phyloP scores from a whole-genome alignment of 495 filamentous ascomycete genomes.

The Hyaloscypha variabilis region DNA sequence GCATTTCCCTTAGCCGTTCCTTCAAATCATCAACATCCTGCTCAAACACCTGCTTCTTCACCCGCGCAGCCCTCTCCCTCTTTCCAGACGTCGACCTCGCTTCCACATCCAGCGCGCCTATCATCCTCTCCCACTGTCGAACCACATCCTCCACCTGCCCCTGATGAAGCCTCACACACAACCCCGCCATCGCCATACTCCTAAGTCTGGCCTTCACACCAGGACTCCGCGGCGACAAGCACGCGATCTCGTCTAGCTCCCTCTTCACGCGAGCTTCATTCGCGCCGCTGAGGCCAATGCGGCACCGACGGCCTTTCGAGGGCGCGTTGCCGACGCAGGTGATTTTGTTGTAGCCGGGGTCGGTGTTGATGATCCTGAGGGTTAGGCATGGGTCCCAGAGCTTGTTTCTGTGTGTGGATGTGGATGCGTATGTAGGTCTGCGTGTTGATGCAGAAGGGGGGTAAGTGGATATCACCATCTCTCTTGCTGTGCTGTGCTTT shows the following conservation, averaged over 20 bases:
- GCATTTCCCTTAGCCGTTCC: slow-evolving; percentile 5
- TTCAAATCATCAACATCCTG: neutral
- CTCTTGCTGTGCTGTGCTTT: slow-evolving; percentile 9
- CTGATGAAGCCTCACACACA: slow-evolving; percentile 26
- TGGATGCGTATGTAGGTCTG: neutral
- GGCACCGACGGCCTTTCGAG: slow-evolving; percentile 23
- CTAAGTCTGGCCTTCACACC: slow-evolving; percentile 12
- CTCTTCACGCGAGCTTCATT: slow-evolving; percentile 16
- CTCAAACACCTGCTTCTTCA: neutral
- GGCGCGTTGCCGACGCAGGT: slow-evolving; percentile 26
- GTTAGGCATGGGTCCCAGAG: slow-evolving; percentile 24
- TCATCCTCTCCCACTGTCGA: slow-evolving; percentile 17
- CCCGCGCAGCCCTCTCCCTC: too few relatives aligned
- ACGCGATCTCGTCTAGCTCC: slow-evolving; percentile 20
- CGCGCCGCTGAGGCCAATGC: slow-evolving; percentile 15
- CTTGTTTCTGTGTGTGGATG: slow-evolving; percentile 13
- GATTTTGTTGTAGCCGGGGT: slow-evolving; percentile 6
- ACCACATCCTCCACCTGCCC: slow-evolving; percentile 20
- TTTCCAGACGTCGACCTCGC: slow-evolving; percentile 1
- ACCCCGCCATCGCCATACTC: slow-evolving; percentile 15
- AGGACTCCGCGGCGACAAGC: slow-evolving; percentile 15
- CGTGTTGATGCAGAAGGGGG: slow-evolving; percentile 3
- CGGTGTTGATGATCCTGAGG: slow-evolving; percentile 23
- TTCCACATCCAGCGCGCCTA: slow-evolving; percentile 13
- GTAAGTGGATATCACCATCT: slow-evolving; percentile 17